These are phyloP conservation scores for Epichloe sibirici DNA, from an alignment of 2,329 filamentous ascomycete species.

Conservation along the genomic window DNA sequence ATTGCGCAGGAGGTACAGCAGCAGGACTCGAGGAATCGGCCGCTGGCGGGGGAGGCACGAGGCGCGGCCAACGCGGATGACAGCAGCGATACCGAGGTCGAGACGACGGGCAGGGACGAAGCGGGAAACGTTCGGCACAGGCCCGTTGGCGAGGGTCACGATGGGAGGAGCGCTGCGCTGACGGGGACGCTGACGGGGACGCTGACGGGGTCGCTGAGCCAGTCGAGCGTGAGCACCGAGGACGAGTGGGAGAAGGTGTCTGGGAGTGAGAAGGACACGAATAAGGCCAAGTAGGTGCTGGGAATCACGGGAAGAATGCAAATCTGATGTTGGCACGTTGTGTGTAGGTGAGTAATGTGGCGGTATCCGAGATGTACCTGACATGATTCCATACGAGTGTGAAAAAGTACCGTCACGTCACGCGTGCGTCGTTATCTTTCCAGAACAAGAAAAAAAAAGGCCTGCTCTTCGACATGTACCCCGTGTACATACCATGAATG, in stretches of 20 bases:
- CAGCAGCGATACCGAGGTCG: conserved; percentile 34
- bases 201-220: conserved; percentile 21
- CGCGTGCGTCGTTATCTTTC: no score
- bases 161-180: conserved; percentile 10
- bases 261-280: conserved; percentile 48
- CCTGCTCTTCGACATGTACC: no score
- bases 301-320: no score
- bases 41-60: conserved; percentile 18
- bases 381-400: no score
- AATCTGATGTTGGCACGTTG: no score
- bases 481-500: no score
- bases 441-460: no score
- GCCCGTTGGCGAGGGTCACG: conserved; percentile 15
- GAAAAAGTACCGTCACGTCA: no score
- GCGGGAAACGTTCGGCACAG: conserved; percentile 36
- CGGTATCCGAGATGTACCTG: no score
- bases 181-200: conserved; percentile 5
- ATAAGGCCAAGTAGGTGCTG: conserved; percentile 30
- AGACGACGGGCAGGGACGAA: conserved; percentile 24
- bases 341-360: no score
- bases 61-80: conserved; percentile 18
- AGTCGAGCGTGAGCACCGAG: conserved; percentile 64
- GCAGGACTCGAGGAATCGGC: conserved; percentile 22
- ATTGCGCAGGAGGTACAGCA: conserved; percentile 25
- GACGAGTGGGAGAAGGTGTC: conserved; percentile 97